Percentiles rank a stretch among this genome's conserved stretches.
Conservation (phyloP, 306 rosid species). For the Sphenostylis stenocarpa region DNA sequence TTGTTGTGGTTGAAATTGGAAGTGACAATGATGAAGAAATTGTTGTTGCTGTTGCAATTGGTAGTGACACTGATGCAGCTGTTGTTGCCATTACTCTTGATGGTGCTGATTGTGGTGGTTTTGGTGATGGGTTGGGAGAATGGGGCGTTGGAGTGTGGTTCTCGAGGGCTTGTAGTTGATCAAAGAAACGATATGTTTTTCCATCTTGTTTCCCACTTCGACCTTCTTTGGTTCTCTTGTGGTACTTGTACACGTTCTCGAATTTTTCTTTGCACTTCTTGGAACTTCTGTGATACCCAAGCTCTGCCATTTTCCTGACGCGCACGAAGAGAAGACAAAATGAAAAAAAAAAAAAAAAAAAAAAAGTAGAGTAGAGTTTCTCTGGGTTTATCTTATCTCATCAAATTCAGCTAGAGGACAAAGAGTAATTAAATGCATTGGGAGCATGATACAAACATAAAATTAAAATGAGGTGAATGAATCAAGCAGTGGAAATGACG, state of each 20-base stretch:
- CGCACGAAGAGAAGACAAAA: background rate
- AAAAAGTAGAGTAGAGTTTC: background rate
- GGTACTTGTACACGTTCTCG: conserved; percentile 94
- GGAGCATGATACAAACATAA: conserved; percentile 25
- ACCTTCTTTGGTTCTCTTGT: conserved; percentile 89
- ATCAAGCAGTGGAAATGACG: conserved; percentile 12
- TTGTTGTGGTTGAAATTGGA: background rate
- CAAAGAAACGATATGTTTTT: conserved; percentile 79
- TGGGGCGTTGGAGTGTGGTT: conserved; percentile 32
- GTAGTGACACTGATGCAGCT: background rate
- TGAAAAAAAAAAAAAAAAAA: background rate
- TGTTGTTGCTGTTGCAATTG: background rate
- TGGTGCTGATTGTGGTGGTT: background rate
- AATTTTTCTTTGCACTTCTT: conserved; percentile 97
- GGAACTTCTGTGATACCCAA: conserved; percentile 77
- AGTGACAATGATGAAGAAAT: background rate
- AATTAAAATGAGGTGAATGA: conserved; percentile 14
- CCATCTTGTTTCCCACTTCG: conserved; percentile 81
- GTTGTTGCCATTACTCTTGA: background rate
- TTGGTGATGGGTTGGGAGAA: conserved; percentile 27
- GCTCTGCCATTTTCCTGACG: conserved; percentile 81
- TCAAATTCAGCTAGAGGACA: conserved; percentile 47
- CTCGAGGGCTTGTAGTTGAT: conserved; percentile 78
- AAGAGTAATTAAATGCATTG: conserved; percentile 9
- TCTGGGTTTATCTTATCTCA: conserved; percentile 33